Evolutionary conservation across 176 grass and related monocot genomes (phyloP).

Genomic region (Oryza brachyantha): DNA sequence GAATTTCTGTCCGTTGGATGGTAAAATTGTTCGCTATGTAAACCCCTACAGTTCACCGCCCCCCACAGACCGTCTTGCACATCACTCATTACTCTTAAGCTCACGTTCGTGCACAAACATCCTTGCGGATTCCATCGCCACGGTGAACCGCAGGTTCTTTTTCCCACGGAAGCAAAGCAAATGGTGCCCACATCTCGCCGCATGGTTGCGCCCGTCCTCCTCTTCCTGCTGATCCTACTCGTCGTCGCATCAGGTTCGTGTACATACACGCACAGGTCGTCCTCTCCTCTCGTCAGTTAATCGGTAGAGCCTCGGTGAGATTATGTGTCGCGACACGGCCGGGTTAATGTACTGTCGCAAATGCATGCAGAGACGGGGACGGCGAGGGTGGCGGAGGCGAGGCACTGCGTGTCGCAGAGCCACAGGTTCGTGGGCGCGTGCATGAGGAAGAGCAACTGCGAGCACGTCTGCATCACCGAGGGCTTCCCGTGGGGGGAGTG

Average conservation of each 20-base stretch:
- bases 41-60: no score
- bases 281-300: not conserved
- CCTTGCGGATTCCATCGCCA: not conserved
- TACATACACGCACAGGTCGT: no score
- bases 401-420: slow-evolving; percentile 68
- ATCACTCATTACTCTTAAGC: no score
- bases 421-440: slow-evolving; percentile 51
- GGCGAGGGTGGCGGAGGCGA: slow-evolving; percentile 47
- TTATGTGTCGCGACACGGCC: not conserved
- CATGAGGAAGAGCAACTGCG: slow-evolving; percentile 40
- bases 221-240: slow-evolving; percentile 47
- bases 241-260: slow-evolving; percentile 41
- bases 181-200: slow-evolving; percentile 34
- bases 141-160: not conserved
- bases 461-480: slow-evolving; percentile 50
- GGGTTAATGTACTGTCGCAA: not conserved
- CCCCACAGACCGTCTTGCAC: no score
- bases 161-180: not conserved
- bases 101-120: not conserved
- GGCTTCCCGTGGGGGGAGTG: slow-evolving; percentile 54
- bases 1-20: no score
- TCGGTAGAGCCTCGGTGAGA: not conserved
- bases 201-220: slow-evolving; percentile 36
- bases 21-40: no score
- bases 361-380: slow-evolving; percentile 39